A percentile compares a stretch with the other conserved stretches of the same genome.
Conservation (phyloP, 202 grass and related monocot genomes). For the Brachypodium distachyon region DNA sequence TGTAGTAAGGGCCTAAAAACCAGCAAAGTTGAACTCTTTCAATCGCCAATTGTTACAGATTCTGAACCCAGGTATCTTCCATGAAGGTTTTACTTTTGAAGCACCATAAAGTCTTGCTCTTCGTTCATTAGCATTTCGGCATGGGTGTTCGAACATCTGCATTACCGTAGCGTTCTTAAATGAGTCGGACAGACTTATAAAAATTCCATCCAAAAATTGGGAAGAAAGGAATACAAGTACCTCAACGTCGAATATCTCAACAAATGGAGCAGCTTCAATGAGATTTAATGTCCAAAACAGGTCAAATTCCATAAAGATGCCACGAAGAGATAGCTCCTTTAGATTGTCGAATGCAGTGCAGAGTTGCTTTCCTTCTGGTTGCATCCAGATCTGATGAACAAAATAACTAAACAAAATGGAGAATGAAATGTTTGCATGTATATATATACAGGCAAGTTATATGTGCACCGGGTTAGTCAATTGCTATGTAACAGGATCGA, state of each 20-base stretch:
- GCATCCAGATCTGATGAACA: not conserved
- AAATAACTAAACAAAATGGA: not conserved
- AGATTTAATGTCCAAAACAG: not conserved
- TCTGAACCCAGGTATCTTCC: not conserved
- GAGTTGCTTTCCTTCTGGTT: not conserved
- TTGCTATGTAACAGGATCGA: no score
- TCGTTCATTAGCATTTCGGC: no score
- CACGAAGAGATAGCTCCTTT: no score
- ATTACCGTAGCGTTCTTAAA: no score
- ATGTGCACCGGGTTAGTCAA: no score
- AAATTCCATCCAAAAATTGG: not conserved
- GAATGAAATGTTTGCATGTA: not conserved
- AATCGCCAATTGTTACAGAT: not conserved
- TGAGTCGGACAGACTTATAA: no score
- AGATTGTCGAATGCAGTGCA: no score
- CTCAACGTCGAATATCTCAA: not conserved
- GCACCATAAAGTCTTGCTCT: no score
- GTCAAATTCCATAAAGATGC: not conserved
- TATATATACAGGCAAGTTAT: not conserved
- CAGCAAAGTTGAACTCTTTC: not conserved
- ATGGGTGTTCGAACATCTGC: no score
- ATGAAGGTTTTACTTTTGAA: not conserved
- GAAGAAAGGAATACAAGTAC: not conserved
- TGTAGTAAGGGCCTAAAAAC: not conserved
- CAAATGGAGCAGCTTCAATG: not conserved